phyloP scores from a whole-genome alignment of 768 basidiomycete genomes.

The Naganishia kalamii region DNA sequence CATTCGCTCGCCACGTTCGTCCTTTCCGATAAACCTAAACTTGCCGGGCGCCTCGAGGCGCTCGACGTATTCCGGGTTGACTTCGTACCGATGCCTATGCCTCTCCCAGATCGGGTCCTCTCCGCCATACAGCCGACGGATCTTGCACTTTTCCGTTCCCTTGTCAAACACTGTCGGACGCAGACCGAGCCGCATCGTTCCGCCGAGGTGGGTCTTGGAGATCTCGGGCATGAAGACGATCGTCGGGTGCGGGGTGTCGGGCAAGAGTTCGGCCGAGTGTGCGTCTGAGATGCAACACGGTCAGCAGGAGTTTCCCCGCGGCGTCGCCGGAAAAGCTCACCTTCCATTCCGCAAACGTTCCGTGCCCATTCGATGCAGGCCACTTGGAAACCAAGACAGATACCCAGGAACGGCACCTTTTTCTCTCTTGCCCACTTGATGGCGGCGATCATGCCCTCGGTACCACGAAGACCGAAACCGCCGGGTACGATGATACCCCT shows the following conservation, averaged over 20 bases:
- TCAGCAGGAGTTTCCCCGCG: neutral
- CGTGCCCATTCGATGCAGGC: conserved; percentile 93
- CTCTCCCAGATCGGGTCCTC: conserved; percentile 83
- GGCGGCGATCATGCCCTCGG: conserved; percentile 96
- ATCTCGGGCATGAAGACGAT: conserved; percentile 99
- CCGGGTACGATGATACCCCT: conserved; percentile 90
- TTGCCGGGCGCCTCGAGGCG: conserved; percentile 61
- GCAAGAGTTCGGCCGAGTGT: conserved; percentile 73
- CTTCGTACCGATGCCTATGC: conserved; percentile 92
- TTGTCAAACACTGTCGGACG: conserved; percentile 86
- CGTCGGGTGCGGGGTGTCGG: conserved; percentile 57
- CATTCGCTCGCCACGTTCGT: conserved; percentile 95
- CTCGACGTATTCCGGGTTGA: conserved; percentile 81
- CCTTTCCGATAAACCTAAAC: conserved; percentile 74
- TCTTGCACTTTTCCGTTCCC: conserved; percentile 59
- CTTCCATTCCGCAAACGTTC: conserved; percentile 64
- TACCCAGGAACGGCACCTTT: conserved; percentile 87
- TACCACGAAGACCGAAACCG: conserved; percentile 87
- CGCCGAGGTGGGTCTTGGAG: conserved; percentile 94
- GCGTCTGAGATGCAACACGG: conserved; percentile 54
- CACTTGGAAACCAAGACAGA: conserved; percentile 95
- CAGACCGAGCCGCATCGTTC: conserved; percentile 98
- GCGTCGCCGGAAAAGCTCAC: conserved; percentile 48
- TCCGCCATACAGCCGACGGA: conserved; percentile 75
- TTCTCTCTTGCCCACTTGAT: conserved; percentile 95